These are phyloP conservation scores for Neurospora sp. DNA, from an alignment of 495 filamentous ascomycete species.

Conservation along the genomic window DNA sequence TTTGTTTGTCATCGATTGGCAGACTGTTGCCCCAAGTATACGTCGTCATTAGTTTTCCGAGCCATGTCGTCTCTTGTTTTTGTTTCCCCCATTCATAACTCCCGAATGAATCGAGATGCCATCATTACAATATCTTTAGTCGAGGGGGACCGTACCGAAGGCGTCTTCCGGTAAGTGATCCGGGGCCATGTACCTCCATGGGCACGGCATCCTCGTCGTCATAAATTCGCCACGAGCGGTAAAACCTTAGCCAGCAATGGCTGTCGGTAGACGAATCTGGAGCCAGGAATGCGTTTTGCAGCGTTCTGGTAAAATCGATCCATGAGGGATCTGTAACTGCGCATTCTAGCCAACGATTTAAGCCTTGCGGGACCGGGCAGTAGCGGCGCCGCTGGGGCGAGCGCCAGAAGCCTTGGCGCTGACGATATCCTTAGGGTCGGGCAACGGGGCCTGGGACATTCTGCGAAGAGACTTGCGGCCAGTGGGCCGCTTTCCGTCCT, in stretches of 20 bases:
- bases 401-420: constrained; percentile 13
- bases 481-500: constrained; percentile 55
- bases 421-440: constrained; percentile 34
- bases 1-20: not conserved
- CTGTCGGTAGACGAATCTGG: not conserved
- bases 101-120: constrained; percentile 26
- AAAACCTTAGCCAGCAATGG: not conserved
- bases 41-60: constrained; percentile 19
- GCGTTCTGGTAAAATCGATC: not conserved
- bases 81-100: constrained; percentile 19
- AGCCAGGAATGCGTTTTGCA: not conserved
- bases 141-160: not conserved
- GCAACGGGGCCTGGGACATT: constrained; percentile 46
- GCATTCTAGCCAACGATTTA: constrained; percentile 21
- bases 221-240: not conserved
- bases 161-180: not conserved
- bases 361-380: constrained; percentile 47
- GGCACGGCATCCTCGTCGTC: not conserved
- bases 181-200: not conserved
- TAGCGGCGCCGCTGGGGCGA: constrained; percentile 4
- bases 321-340: not conserved
- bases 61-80: constrained; percentile 9
- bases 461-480: constrained; percentile 46
- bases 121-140: constrained; percentile 13
- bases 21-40: constrained; percentile 1